Evolutionary conservation across 352 stramenopile species (phyloP), one percentile per base, ranked within the genome.

Genomic region (Phytophthora sp.): DNA sequence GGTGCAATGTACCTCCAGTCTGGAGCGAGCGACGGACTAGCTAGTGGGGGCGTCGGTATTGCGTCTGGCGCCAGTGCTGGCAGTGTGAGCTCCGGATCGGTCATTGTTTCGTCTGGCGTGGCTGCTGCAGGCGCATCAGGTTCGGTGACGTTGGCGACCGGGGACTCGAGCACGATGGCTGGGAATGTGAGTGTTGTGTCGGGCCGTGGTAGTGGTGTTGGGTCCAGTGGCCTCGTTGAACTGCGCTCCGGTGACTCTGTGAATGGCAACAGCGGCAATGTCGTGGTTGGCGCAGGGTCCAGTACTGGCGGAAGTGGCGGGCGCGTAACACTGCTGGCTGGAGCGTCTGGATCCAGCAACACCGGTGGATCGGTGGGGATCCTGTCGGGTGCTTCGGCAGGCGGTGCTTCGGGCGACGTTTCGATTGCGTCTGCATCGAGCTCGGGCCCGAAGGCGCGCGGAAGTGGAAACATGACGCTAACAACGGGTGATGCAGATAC

Each of bases 1-100:
- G 55, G 54, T 23, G 23, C 38, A 15, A 27, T 66, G 18, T 41
- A 58, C 31, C 24, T 72, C 5, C 34, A 64, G 34, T 69, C 61
- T 35, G 61, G 66, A 46, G 24, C 37, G 34, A 68, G 61, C 39
- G 58, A 69, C 31, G 32, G 27, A 31, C 34, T 51, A 46, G 49
- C 27, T 5, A 67, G 66, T 42, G 66, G 66, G 11, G 37, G 31
- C 21, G 31, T 66, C 18, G 26, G 48, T 26, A 60, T 66, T 43
- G 42, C 24, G 34, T 66, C 57, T 32, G 31, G 42, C 24, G 23
- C 26, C 34, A 20, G 49, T 18, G 20, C 23, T 35, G 52, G 49
- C 21, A 51, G 45, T 21, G 54, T 53, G 28, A 49, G 27, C 31
- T 62, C 62, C 54, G 67, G 42, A 9, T 39, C 31, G 20, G 52